phyloP scores from a whole-genome alignment of 805 yeast genomes.

The Barnettozyma siamensis region DNA sequence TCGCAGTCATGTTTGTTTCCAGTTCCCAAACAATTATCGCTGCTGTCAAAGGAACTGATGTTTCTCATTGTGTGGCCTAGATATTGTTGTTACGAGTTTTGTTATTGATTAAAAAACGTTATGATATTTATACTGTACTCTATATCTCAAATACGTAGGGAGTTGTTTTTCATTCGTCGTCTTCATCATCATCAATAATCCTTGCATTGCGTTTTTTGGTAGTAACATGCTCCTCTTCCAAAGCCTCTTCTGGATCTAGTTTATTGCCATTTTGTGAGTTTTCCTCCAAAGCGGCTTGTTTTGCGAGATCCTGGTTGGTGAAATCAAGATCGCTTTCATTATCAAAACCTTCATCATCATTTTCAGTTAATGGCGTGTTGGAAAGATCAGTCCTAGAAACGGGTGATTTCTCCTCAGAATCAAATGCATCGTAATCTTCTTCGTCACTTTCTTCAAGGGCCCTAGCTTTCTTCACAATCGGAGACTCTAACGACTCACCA shows the following conservation, averaged over 20 bases:
- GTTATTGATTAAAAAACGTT: no score
- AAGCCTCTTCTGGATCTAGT: no score
- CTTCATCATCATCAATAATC: no score
- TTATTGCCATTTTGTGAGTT: no score
- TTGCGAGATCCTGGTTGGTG: not conserved
- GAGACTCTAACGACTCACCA: conserved; percentile 1
- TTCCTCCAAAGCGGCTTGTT: no score
- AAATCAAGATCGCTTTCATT: not conserved
- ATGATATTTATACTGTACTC: no score
- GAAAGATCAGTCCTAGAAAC: not conserved
- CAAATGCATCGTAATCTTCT: conserved; percentile 4
- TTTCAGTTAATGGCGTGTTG: not conserved
- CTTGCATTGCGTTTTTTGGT: no score
- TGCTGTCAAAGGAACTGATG: conserved; percentile 14
- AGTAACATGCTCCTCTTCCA: no score
- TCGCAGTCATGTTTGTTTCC: conserved; percentile 73
- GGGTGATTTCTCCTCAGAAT: conserved; percentile 1
- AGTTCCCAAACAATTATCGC: conserved; percentile 62
- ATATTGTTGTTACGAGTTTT: not conserved
- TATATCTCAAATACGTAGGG: no score
- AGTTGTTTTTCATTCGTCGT: no score
- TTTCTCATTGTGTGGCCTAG: conserved; percentile 18
- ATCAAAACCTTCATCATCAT: not conserved
- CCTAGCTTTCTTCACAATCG: not conserved
- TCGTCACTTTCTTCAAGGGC: not conserved